Evolutionary conservation across 1,139 yeast species (phyloP), one percentile per base, ranked within the genome.

Genomic region (Lodderomyces parapsilosis): DNA sequence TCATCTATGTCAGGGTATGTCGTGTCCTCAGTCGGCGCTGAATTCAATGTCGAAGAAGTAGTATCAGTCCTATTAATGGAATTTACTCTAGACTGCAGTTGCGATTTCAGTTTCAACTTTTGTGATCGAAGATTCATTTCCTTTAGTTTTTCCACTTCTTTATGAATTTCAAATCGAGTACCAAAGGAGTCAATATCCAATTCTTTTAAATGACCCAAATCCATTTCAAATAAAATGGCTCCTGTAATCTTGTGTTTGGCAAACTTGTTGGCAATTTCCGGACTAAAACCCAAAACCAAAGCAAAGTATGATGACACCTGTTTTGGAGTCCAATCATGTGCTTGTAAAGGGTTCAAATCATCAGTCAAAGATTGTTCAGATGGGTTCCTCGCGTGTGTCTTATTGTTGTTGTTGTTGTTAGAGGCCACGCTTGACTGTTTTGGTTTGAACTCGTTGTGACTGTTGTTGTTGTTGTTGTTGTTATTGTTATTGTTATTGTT

Each of bases 131-230:
- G 17, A 36, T 39, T 38, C 27, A 62, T 54, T 41, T 66, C 61
- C 48, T 72, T 71, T 52, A 91, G 74, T 37, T 81, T 78, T 60
- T 88, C 96, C 56, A 93, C 91, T 60, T 88, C 96, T 59, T 89
- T 89, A 61, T 83, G 83, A 36, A 94, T 80, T 62, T 91, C 96
- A 65, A 90, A 93, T 48, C 99, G 74, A 1, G 97, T 91, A 18
- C 99, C 99, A 68, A 93, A 93, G 3, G 96, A 87, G 43, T 82
- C 77, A 42, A 93, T 93, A 49, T 91, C 99, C 46, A 93, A 71
- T 62, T 93, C 99, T 60, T 93, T 93, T 56, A 93, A 74, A 56
- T 87, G 87, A 1, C 89, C 78, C 52, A 91, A 74, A 57, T 91
- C 97, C 52, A 94, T 74, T 60, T 91, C 96, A 44, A 93, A 71